Conservation (phyloP, 2,329 filamentous ascomycete genomes). For the Trichoderma semiorbis region DNA sequence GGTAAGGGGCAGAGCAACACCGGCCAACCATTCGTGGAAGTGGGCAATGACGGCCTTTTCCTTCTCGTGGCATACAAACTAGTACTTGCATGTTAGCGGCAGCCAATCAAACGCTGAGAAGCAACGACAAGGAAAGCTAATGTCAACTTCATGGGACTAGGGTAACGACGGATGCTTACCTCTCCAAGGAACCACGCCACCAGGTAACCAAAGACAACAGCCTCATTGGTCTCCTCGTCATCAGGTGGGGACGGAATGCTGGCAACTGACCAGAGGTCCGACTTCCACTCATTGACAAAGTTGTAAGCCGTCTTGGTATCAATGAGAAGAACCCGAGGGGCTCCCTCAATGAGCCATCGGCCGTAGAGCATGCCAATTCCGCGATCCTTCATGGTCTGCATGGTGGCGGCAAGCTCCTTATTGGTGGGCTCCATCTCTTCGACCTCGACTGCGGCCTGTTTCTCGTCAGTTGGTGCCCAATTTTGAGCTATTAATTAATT, state of each 20-base stretch:
- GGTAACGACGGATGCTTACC: slow-evolving; percentile 50
- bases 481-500: slow-evolving; percentile 18
- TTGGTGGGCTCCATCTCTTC: slow-evolving; percentile 85
- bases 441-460: slow-evolving; percentile 91
- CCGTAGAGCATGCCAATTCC: slow-evolving; percentile 90
- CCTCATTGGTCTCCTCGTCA: slow-evolving; percentile 95
- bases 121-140: background rate
- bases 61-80: slow-evolving; percentile 94
- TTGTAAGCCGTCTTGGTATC: slow-evolving; percentile 91
- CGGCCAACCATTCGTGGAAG: slow-evolving; percentile 98
- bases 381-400: slow-evolving; percentile 87
- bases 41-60: slow-evolving; percentile 91
- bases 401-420: slow-evolving; percentile 74
- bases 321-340: slow-evolving; percentile 87
- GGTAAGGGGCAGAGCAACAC: slow-evolving; percentile 85
- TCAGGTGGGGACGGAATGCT: slow-evolving; percentile 90
- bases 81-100: slow-evolving; percentile 20
- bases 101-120: background rate
- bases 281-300: slow-evolving; percentile 94
- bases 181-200: slow-evolving; percentile 98
- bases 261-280: slow-evolving; percentile 87
- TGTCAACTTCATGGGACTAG: background rate
- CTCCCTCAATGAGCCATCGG: slow-evolving; percentile 95
- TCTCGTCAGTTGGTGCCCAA: slow-evolving; percentile 12
- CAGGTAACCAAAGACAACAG: slow-evolving; percentile 94